Evolutionary conservation across 140 eudicot genomes (phyloP).

Genomic region (Ambrosia hybrid): DNA sequence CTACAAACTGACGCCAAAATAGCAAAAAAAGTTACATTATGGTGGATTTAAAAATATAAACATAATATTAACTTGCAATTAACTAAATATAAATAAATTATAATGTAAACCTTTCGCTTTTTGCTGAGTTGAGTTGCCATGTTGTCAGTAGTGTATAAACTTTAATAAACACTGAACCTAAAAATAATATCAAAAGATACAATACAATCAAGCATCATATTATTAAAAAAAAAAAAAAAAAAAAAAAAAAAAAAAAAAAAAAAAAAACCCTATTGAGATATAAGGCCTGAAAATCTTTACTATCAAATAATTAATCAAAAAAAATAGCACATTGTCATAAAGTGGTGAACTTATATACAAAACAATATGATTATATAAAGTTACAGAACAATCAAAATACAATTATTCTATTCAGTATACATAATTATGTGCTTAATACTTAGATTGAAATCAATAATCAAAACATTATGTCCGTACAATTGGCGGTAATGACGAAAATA

Average conservation of each 20-base stretch:
- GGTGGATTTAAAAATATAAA: background rate
- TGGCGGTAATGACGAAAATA: too few species aligned
- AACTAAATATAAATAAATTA: too few species aligned
- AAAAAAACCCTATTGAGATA: background rate
- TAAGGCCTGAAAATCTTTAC: background rate
- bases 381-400: too few species aligned
- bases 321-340: background rate
- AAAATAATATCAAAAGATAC: background rate
- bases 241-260: background rate
- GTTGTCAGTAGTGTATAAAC: background rate
- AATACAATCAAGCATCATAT: background rate
- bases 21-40: too few species aligned
- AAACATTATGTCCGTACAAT: background rate
- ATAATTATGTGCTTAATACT: background rate
- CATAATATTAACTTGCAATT: background rate
- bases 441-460: background rate
- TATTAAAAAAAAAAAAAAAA: background rate
- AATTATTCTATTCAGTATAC: background rate
- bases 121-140: constrained; percentile 40
- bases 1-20: constrained; percentile 33
- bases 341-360: background rate
- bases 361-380: background rate
- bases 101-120: constrained; percentile 30
- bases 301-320: background rate
- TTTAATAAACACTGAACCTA: background rate